phyloP scores from a whole-genome alignment of 2,329 filamentous ascomycete species.

The Colletotrichum australisinense region DNA sequence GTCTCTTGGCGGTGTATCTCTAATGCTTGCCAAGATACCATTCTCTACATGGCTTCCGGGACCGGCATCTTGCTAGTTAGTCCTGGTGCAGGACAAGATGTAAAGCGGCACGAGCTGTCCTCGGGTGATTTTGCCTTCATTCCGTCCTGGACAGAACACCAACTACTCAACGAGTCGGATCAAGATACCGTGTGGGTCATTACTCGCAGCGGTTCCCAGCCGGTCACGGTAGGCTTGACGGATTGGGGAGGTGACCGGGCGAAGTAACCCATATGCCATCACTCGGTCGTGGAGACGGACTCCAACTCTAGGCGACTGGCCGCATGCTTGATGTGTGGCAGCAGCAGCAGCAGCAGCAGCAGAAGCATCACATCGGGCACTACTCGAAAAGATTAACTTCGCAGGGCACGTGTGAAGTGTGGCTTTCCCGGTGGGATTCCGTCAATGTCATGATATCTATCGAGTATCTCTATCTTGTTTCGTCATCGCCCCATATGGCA shows the following conservation, averaged over 20 bases:
- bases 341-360: not conserved
- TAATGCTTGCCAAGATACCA: conserved; percentile 63
- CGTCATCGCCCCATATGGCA: conserved; percentile 37
- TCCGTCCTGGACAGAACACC: conserved; percentile 77
- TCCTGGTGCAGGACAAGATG: conserved; percentile 61
- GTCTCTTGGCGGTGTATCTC: conserved; percentile 8
- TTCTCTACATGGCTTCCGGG: conserved; percentile 74
- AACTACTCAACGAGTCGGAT: conserved; percentile 74
- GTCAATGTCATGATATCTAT: not conserved
- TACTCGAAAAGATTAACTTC: not conserved
- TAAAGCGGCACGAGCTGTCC: conserved; percentile 65
- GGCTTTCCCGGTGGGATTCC: not conserved
- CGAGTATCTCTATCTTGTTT: not conserved
- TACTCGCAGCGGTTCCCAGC: conserved; percentile 69
- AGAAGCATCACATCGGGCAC: not conserved
- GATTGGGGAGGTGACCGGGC: conserved; percentile 68
- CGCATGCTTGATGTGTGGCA: not conserved
- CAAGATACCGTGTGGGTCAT: conserved; percentile 73
- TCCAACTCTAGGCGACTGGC: not conserved
- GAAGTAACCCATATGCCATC: conserved; percentile 32
- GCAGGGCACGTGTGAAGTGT: not conserved
- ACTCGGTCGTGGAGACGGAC: not conserved
- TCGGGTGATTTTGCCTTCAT: conserved; percentile 78
- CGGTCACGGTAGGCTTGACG: conserved; percentile 71
- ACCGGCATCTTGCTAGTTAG: conserved; percentile 70